These are phyloP conservation scores for Xanthoconium purpureum DNA, from an alignment of 768 basidiomycete genomes.

Conservation along the genomic window DNA sequence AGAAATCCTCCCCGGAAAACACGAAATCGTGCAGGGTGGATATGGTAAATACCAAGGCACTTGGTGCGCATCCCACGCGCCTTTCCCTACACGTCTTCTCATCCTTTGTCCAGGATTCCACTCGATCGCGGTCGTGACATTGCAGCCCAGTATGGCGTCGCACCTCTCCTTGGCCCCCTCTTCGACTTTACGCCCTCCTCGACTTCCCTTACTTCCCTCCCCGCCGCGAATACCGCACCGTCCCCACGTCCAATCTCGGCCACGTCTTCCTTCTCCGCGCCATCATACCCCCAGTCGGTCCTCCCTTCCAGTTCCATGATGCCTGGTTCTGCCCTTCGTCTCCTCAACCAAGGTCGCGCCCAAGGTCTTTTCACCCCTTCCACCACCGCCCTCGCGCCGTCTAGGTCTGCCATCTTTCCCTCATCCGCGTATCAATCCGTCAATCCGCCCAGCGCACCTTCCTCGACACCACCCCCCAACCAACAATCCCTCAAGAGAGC, in stretches of 20 bases:
- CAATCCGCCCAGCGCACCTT: constrained; percentile 50
- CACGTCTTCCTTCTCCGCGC: constrained; percentile 62
- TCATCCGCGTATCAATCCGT: constrained; percentile 48
- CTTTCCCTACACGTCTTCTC: constrained; percentile 2
- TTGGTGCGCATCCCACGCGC: constrained; percentile 57
- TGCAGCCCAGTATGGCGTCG: constrained; percentile 88
- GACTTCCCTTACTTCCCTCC: constrained; percentile 65
- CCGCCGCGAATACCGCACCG: constrained; percentile 44
- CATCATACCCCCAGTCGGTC: constrained; percentile 49
- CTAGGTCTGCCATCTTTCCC: constrained; percentile 50
- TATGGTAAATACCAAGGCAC: constrained; percentile 99
- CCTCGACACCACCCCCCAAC: constrained; percentile 51
- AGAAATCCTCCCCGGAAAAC: constrained; percentile 91
- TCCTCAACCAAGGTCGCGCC: constrained; percentile 81
- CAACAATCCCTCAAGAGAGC: constrained; percentile 54
- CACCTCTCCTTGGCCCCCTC: constrained; percentile 79
- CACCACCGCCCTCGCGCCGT: constrained; percentile 54
- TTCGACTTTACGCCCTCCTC: constrained; percentile 90
- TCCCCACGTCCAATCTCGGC: constrained; percentile 67
- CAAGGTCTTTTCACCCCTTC: constrained; percentile 86
- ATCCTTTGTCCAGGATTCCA: constrained; percentile 70
- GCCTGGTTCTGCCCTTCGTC: constrained; percentile 81
- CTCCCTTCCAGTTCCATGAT: constrained; percentile 82
- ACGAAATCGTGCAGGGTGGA: constrained; percentile 98
- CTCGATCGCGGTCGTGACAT: constrained; percentile 92